phyloP scores from a whole-genome alignment of 2,329 filamentous ascomycete species.

The Teratosphaeria zuluensis region DNA sequence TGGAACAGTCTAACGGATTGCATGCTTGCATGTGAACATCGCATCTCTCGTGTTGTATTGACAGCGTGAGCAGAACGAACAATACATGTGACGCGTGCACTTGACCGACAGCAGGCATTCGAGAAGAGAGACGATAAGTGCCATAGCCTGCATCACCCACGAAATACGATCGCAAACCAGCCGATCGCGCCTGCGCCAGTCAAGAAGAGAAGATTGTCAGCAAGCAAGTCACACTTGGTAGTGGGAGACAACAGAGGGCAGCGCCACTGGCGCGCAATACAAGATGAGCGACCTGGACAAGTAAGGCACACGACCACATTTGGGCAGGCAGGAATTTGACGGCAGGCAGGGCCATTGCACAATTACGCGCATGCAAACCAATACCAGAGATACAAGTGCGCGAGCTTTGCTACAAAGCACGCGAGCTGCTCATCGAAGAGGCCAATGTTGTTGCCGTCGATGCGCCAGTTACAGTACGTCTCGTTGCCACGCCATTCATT shows the following conservation, averaged over 20 bases:
- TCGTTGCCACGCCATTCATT: background rate
- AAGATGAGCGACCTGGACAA: constrained; percentile 87
- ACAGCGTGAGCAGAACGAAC: background rate
- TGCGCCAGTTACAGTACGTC: constrained; percentile 74
- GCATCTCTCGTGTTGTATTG: background rate
- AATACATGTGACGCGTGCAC: background rate
- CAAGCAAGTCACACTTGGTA: background rate
- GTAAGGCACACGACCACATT: constrained; percentile 40
- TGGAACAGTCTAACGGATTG: background rate
- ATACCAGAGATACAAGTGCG: constrained; percentile 93
- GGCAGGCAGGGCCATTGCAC: constrained; percentile 71
- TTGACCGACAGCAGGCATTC: too few relatives aligned
- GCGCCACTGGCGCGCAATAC: constrained; percentile 9
- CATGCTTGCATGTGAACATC: background rate
- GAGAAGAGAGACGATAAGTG: too few relatives aligned
- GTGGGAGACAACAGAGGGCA: background rate
- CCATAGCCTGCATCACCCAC: too few relatives aligned
- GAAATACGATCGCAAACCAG: background rate
- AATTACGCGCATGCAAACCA: constrained; percentile 87
- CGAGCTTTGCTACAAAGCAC: constrained; percentile 93
- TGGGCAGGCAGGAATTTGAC: constrained; percentile 8
- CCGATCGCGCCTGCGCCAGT: background rate
- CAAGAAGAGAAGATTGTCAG: background rate
- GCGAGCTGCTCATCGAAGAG: constrained; percentile 93
- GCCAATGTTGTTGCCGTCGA: constrained; percentile 94